phyloP scores from a whole-genome alignment of 2,329 filamentous ascomycete species.

The Ceratocystis eucalypticola region DNA sequence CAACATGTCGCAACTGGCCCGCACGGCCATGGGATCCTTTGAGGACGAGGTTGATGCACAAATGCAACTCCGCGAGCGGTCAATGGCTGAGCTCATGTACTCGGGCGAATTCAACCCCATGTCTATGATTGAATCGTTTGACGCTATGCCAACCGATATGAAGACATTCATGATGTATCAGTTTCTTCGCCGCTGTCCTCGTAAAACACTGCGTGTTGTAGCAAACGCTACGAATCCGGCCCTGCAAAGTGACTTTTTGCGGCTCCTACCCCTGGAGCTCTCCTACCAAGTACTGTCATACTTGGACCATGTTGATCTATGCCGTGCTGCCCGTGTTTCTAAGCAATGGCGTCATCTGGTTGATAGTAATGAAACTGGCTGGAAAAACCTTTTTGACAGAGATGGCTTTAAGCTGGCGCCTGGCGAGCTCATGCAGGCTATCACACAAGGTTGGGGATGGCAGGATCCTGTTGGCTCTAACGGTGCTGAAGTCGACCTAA shows the following conservation, averaged over 20 bases:
- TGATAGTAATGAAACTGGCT: constrained; percentile 86
- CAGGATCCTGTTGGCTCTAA: constrained; percentile 67
- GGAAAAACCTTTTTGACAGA: constrained; percentile 80
- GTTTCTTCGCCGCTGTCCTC: constrained; percentile 72
- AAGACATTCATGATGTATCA: constrained; percentile 97
- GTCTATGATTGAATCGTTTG: constrained; percentile 75
- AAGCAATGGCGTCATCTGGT: constrained; percentile 86
- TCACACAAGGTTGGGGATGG: constrained; percentile 93
- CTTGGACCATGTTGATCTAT: constrained; percentile 73
- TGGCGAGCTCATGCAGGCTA: constrained; percentile 74
- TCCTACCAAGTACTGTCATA: constrained; percentile 79
- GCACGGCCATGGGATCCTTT: not conserved
- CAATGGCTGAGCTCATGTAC: not conserved
- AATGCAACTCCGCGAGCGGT: constrained; percentile 9
- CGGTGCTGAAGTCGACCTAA: constrained; percentile 70
- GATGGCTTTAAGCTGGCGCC: constrained; percentile 69
- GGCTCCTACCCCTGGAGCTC: constrained; percentile 70
- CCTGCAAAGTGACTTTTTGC: constrained; percentile 84
- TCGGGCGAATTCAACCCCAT: constrained; percentile 58
- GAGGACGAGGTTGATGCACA: constrained; percentile 10
- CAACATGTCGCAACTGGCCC: constrained; percentile 21
- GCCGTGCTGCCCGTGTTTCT: constrained; percentile 81
- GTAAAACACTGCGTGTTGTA: constrained; percentile 78
- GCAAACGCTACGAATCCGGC: constrained; percentile 87
- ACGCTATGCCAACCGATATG: constrained; percentile 78